These are phyloP conservation scores for Trametes sp. DNA, from an alignment of 1,284 basidiomycete species.

Conservation along the genomic window DNA sequence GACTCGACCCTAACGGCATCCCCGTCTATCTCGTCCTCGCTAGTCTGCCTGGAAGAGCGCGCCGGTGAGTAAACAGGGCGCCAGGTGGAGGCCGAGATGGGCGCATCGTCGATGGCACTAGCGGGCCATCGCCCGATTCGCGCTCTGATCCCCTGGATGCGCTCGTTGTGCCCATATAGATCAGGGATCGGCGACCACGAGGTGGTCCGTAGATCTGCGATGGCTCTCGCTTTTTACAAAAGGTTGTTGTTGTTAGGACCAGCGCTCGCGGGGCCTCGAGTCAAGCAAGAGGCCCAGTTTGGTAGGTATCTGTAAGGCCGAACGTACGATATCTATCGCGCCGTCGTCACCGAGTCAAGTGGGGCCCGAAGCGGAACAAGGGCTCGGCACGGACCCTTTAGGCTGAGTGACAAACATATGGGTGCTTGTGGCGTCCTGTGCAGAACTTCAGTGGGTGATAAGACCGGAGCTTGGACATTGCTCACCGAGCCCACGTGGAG, in stretches of 20 bases:
- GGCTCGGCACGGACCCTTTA: neutral
- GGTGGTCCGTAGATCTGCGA: neutral
- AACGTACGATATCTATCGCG: no score
- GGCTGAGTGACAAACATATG: conserved; percentile 7
- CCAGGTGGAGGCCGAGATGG: neutral
- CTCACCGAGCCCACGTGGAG: neutral
- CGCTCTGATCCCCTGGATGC: neutral
- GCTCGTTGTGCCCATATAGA: neutral
- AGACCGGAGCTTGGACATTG: neutral
- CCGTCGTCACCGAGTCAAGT: neutral
- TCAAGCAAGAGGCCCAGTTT: no score
- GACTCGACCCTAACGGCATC: neutral
- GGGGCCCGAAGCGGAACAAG: neutral
- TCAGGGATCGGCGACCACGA: neutral
- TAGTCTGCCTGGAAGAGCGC: neutral
- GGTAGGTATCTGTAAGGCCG: no score
- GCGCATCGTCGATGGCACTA: conserved; percentile 1
- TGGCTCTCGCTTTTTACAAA: no score
- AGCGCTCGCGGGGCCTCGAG: no score
- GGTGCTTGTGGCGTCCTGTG: conserved; percentile 6
- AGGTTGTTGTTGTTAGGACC: no score
- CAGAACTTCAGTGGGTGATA: neutral
- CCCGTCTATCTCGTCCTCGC: neutral
- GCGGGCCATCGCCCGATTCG: conserved; percentile 1
- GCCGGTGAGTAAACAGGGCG: conserved; percentile 7